phyloP scores from a whole-genome alignment of 345 rosid species.

The Eucalyptus caleyi region DNA sequence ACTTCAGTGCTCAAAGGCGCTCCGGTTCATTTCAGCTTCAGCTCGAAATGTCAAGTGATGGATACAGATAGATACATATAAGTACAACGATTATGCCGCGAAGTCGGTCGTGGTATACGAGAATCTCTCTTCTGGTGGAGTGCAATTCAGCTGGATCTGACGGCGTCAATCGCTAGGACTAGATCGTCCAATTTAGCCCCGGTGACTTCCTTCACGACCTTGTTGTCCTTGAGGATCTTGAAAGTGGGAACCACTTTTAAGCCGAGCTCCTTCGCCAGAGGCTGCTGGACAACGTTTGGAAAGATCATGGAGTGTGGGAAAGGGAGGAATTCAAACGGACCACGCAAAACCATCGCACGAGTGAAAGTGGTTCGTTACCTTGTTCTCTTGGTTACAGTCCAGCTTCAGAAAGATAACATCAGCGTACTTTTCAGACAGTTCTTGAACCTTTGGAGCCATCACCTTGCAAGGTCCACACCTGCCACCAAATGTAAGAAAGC shows the following conservation, averaged over 20 bases:
- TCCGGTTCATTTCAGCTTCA: not conserved
- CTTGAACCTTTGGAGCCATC: conserved; percentile 68
- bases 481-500: not conserved
- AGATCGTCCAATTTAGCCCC: conserved; percentile 80
- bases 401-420: conserved; percentile 90
- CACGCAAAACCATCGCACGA: not conserved
- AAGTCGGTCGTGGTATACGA: not conserved
- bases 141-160: conserved; percentile 39
- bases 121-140: not conserved
- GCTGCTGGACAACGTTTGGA: conserved; percentile 6
- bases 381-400: conserved; percentile 87
- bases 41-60: not conserved
- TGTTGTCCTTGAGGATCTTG: conserved; percentile 67
- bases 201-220: conserved; percentile 61
- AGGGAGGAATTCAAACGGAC: not conserved
- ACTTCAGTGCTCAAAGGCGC: not conserved
- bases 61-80: not conserved
- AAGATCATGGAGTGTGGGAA: not conserved
- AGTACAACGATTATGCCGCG: not conserved
- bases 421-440: conserved; percentile 51
- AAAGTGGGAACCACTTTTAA: conserved; percentile 82
- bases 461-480: conserved; percentile 90
- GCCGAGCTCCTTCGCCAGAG: conserved; percentile 90
- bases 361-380: conserved; percentile 9
- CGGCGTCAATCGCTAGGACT: conserved; percentile 49